A percentile compares a stretch with the other conserved stretches of the same genome.
Evolutionary conservation across 306 rosid genomes (phyloP).

Genomic region (Astragalus glycyphyllos): DNA sequence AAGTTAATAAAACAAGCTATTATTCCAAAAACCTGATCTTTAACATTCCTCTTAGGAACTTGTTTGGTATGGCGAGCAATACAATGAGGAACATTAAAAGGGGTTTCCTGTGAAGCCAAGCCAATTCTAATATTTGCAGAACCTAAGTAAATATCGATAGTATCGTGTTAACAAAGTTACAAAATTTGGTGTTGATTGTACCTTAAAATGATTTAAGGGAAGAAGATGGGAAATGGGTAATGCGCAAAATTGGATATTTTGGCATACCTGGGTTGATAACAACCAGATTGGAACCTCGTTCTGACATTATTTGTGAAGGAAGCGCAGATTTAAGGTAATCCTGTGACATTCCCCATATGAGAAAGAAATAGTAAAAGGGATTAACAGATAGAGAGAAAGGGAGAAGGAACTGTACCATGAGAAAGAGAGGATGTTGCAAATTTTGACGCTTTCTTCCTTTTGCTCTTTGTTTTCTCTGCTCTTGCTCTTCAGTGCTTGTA

Average conservation of each 20-base stretch:
- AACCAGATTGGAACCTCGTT: conserved; percentile 91
- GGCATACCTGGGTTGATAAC: conserved; percentile 86
- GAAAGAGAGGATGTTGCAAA: conserved; percentile 6
- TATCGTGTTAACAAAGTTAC: conserved; percentile 35
- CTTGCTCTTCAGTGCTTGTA: not conserved
- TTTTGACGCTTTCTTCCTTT: conserved; percentile 4
- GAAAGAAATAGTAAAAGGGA: conserved; percentile 25
- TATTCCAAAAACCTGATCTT: conserved; percentile 80
- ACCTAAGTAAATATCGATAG: conserved; percentile 51
- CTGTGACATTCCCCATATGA: conserved; percentile 46
- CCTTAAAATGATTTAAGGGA: conserved; percentile 2
- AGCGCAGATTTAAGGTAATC: conserved; percentile 93
- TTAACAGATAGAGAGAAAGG: not conserved
- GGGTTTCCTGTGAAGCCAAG: conserved; percentile 83
- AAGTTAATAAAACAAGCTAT: not conserved
- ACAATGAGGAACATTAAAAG: conserved; percentile 84
- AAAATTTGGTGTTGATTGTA: conserved; percentile 12
- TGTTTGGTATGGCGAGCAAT: conserved; percentile 80
- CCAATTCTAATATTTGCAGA: conserved; percentile 89
- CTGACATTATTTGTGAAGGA: conserved; percentile 85
- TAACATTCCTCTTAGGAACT: conserved; percentile 70
- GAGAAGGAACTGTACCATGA: conserved; percentile 44
- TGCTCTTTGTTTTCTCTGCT: not conserved
- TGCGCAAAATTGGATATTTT: conserved; percentile 28
- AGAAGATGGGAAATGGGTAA: conserved; percentile 13